Percentiles rank a stretch among this genome's conserved stretches.
phyloP scores from a whole-genome alignment of 371 early-diverging fungal species.

The Dinochytrium kinnereticum region DNA sequence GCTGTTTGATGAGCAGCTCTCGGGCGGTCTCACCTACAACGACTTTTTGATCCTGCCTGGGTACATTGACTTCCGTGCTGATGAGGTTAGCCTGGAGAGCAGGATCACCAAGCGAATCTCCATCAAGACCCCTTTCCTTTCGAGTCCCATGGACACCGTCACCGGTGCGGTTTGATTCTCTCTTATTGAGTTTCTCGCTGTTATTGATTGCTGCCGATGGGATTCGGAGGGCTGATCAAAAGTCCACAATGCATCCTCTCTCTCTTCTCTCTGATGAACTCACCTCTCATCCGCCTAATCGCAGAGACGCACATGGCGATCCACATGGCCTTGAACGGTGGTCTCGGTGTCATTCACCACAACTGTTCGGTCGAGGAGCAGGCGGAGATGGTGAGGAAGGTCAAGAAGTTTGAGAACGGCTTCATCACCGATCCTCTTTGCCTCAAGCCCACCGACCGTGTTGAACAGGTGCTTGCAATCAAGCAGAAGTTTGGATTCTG shows the following conservation, averaged over 20 bases:
- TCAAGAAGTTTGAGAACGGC: slow-evolving; percentile 97
- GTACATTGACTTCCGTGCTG: slow-evolving; percentile 90
- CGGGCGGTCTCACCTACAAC: slow-evolving; percentile 95
- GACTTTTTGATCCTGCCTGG: slow-evolving; percentile 97
- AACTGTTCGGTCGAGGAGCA: slow-evolving; percentile 95
- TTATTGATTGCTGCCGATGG: too few relatives aligned
- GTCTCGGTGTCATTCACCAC: slow-evolving; percentile 96
- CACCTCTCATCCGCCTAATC: background rate
- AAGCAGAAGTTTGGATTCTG: slow-evolving; percentile 90
- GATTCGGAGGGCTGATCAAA: too few relatives aligned
- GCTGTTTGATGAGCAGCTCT: slow-evolving; percentile 45
- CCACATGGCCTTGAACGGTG: slow-evolving; percentile 95
- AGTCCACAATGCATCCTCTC: background rate
- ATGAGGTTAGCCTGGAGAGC: slow-evolving; percentile 71
- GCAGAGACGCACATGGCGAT: slow-evolving; percentile 94
- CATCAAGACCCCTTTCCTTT: slow-evolving; percentile 91
- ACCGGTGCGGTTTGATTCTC: slow-evolving; percentile 55
- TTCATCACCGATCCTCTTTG: slow-evolving; percentile 95
- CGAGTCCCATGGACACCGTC: slow-evolving; percentile 97
- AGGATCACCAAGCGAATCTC: slow-evolving; percentile 85
- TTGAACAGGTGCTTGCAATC: slow-evolving; percentile 85
- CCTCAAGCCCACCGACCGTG: slow-evolving; percentile 81
- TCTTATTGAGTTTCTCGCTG: too few relatives aligned
- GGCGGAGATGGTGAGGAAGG: slow-evolving; percentile 95
- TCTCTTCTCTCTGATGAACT: background rate